Percentiles rank a stretch among this genome's conserved stretches.
These are phyloP conservation scores for Mucor racemosus DNA, from an alignment of 371 early-diverging fungal genomes.

Conservation along the genomic window DNA sequence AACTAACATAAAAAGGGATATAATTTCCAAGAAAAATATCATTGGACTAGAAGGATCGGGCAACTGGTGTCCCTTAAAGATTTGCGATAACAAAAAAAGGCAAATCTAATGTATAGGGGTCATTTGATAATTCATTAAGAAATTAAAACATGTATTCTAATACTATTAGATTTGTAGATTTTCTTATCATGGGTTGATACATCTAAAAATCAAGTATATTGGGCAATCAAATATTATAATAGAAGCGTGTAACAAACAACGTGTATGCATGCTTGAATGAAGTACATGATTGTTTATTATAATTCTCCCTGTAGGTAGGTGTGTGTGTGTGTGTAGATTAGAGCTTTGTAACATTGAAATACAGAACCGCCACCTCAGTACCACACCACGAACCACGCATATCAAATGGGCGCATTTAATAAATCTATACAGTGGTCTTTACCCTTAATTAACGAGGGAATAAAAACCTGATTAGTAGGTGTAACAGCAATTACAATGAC, in stretches of 20 bases:
- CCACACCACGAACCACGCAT: background rate
- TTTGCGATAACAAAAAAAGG: background rate
- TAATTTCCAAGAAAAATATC: background rate
- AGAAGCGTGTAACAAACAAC: slow-evolving; percentile 1
- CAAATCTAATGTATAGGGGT: background rate
- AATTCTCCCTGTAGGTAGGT: background rate
- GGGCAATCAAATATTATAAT: background rate
- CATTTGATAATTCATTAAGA: background rate
- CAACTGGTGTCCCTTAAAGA: background rate
- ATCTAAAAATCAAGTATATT: background rate
- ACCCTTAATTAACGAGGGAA: slow-evolving; percentile 4
- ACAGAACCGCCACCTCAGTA: background rate
- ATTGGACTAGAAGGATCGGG: slow-evolving; percentile 2
- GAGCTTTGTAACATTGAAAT: background rate
- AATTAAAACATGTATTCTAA: background rate
- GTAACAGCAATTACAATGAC: background rate
- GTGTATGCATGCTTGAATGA: background rate
- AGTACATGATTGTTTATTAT: background rate
- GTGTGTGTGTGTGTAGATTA: background rate
- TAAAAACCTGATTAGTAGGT: background rate
- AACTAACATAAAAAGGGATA: background rate
- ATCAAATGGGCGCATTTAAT: background rate
- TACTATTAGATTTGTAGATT: background rate
- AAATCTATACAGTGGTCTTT: background rate
- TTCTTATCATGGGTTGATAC: background rate